Evolutionary conservation across 352 stramenopile species (phyloP).

Genomic region (Lagenidium giganteum): DNA sequence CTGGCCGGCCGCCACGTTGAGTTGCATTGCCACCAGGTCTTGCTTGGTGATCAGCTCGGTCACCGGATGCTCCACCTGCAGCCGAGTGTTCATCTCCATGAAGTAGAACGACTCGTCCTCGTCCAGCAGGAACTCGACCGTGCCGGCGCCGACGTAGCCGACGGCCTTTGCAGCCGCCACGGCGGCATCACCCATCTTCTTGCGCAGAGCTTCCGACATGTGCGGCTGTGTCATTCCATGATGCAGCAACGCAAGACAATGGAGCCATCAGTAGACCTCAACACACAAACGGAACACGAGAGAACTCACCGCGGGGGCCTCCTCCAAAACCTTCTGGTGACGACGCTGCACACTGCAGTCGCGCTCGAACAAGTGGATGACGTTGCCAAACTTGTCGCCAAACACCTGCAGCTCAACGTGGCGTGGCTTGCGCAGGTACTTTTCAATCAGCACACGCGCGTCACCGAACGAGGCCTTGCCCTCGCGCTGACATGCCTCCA

Average conservation of each 20-base stretch:
- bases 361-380: constrained; percentile 87
- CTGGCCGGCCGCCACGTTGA: constrained; percentile 92
- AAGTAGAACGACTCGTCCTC: constrained; percentile 92
- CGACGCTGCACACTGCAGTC: constrained; percentile 89
- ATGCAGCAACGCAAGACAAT: constrained; percentile 35
- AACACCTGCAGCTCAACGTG: constrained; percentile 94
- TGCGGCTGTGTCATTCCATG: constrained; percentile 40
- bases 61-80: constrained; percentile 93
- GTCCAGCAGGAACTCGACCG: constrained; percentile 93
- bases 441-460: constrained; percentile 88
- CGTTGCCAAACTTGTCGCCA: constrained; percentile 87
- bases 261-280: constrained; percentile 18
- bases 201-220: constrained; percentile 73
- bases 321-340: constrained; percentile 94
- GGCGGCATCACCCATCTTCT: constrained; percentile 87
- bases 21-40: constrained; percentile 92
- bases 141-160: constrained; percentile 90
- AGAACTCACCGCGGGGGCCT: constrained; percentile 81
- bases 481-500: constrained; percentile 86
- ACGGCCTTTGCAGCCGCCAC: constrained; percentile 87
- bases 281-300: too few relatives aligned
- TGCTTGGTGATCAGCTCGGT: constrained; percentile 89
- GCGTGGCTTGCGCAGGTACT: constrained; percentile 84
- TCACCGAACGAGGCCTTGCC: constrained; percentile 88
- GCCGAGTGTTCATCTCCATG: constrained; percentile 95